Evolutionary conservation across 306 rosid species (phyloP).

Genomic region (Casuarina equisetifolia): DNA sequence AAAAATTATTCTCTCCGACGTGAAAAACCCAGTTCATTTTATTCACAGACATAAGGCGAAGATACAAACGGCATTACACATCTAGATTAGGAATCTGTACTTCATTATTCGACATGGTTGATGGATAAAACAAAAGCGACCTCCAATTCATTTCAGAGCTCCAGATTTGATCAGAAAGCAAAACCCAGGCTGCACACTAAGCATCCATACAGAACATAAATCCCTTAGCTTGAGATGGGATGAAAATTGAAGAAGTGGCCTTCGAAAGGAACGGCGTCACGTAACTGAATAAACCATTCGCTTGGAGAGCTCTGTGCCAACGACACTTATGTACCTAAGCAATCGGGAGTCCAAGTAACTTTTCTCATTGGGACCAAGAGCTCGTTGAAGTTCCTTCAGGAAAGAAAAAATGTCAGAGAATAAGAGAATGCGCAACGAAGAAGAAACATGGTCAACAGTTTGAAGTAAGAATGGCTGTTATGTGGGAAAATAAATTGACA

Average conservation of each 20-base stretch:
- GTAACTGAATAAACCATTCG: slow-evolving; percentile 58
- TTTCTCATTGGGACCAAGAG: slow-evolving; percentile 35
- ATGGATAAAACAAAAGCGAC: slow-evolving; percentile 14
- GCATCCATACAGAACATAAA: slow-evolving; percentile 16
- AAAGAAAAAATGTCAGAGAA: slow-evolving; percentile 22
- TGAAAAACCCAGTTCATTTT: not conserved
- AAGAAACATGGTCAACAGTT: too few relatives aligned
- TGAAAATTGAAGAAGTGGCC: not conserved
- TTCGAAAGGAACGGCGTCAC: slow-evolving; percentile 21
- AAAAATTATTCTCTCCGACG: too few relatives aligned
- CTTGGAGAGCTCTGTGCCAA: slow-evolving; percentile 66
- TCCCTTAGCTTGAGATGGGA: slow-evolving; percentile 6
- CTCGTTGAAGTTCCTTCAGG: slow-evolving; percentile 60
- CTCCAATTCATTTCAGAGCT: slow-evolving; percentile 9
- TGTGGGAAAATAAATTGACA: not conserved
- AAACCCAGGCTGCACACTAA: slow-evolving; percentile 6
- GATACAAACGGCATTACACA: not conserved
- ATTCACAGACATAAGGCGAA: not conserved
- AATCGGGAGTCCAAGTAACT: slow-evolving; percentile 63
- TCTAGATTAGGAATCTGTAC: slow-evolving; percentile 8
- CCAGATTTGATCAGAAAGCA: slow-evolving; percentile 4
- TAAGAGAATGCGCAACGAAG: slow-evolving; percentile 7
- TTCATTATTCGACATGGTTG: not conserved
- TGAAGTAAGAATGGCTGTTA: not conserved
- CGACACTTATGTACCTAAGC: slow-evolving; percentile 63